phyloP scores from a whole-genome alignment of 2,329 filamentous ascomycete species.

The Ceratocystis harringtonii region DNA sequence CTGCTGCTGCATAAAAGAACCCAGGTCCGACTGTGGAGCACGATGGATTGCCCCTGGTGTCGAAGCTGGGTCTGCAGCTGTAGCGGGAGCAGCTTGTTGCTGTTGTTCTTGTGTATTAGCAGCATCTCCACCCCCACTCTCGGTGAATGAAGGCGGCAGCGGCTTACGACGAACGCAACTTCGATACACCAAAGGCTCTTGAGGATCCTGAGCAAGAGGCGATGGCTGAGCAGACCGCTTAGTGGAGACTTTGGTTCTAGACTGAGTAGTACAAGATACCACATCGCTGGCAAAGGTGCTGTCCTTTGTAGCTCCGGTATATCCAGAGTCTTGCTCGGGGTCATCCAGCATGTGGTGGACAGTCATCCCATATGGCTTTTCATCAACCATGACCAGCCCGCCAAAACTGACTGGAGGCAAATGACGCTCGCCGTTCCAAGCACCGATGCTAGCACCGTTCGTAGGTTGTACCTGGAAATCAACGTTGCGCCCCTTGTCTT shows the following conservation, averaged over 20 bases:
- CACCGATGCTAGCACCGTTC: constrained; percentile 86
- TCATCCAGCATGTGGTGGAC: constrained; percentile 92
- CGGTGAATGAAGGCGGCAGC: neutral
- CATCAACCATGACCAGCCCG: constrained; percentile 71
- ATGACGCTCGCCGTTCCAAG: constrained; percentile 72
- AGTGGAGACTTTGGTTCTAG: neutral
- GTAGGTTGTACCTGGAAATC: constrained; percentile 63
- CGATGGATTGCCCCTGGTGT: neutral
- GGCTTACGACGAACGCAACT: constrained; percentile 12
- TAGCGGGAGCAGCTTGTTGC: neutral
- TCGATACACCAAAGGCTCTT: constrained; percentile 7
- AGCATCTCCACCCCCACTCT: neutral
- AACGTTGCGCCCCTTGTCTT: constrained; percentile 42
- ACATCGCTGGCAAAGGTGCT: neutral
- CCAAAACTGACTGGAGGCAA: constrained; percentile 84
- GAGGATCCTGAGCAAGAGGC: neutral
- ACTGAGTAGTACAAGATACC: neutral
- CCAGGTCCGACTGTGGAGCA: neutral
- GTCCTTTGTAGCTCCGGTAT: constrained; percentile 6
- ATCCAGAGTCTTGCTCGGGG: constrained; percentile 27
- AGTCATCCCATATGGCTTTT: constrained; percentile 80
- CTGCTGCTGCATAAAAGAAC: neutral
- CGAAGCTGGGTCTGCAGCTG: neutral
- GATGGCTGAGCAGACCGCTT: neutral
- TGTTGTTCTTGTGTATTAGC: neutral